Conservation (phyloP, 208 protist species). For the Wallacemonas sp. region DNA sequence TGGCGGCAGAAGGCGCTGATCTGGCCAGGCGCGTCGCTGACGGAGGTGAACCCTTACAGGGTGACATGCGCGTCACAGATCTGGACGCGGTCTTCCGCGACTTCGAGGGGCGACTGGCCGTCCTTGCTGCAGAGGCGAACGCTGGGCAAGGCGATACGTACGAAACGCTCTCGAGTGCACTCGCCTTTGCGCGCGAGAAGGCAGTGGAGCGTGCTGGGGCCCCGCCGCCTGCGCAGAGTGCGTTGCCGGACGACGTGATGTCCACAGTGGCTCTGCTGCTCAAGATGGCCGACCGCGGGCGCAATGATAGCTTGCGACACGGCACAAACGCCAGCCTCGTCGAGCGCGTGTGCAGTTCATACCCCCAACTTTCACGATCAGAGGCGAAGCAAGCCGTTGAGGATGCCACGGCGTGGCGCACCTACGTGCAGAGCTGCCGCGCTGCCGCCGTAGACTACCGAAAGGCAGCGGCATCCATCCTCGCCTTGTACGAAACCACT, state of each 20-base stretch:
- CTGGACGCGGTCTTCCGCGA: constrained; percentile 4
- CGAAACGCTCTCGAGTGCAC: constrained; percentile 6
- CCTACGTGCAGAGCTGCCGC: constrained; percentile 9
- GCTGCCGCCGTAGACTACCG: constrained; percentile 37
- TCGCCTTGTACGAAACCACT: not conserved
- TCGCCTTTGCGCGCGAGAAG: constrained; percentile 6
- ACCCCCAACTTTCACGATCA: constrained; percentile 14
- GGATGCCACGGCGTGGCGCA: constrained; percentile 22
- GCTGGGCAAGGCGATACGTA: not conserved
- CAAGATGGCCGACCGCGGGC: constrained; percentile 39
- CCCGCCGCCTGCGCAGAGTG: not conserved
- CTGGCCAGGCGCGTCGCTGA: not conserved
- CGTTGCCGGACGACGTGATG: constrained; percentile 1
- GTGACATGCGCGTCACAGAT: not conserved
- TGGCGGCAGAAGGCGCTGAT: not conserved
- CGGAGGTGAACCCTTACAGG: not conserved
- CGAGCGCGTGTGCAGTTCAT: constrained; percentile 29
- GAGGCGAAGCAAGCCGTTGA: constrained; percentile 28
- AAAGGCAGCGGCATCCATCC: constrained; percentile 7
- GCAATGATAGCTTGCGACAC: constrained; percentile 21
- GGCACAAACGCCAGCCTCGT: constrained; percentile 16
- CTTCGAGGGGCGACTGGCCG: not conserved
- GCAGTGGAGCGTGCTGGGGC: not conserved
- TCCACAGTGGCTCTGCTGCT: constrained; percentile 27
- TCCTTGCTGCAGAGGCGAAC: not conserved